Percentiles rank a stretch among this genome's conserved stretches.
These are phyloP conservation scores for Nemania sp. DNA, from an alignment of 2,329 filamentous ascomycete species.

Conservation along the genomic window DNA sequence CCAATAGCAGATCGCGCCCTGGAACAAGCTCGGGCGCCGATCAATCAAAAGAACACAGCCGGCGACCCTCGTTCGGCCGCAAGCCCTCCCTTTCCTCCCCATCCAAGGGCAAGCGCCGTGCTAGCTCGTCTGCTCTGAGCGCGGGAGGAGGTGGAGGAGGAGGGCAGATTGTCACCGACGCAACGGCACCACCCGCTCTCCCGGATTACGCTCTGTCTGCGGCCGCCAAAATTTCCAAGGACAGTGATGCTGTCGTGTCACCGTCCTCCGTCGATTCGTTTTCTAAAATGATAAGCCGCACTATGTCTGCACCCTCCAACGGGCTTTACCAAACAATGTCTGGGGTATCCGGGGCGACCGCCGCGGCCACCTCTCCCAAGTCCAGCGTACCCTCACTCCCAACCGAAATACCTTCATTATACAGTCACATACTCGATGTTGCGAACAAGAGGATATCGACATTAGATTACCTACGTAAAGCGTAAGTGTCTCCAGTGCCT, in stretches of 20 bases:
- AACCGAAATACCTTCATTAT: constrained; percentile 62
- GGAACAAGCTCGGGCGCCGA: constrained; percentile 55
- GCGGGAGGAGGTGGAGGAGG: constrained; percentile 52
- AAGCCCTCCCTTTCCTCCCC: constrained; percentile 64
- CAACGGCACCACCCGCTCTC: constrained; percentile 63
- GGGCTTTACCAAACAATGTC: constrained; percentile 38
- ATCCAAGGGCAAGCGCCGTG: constrained; percentile 54
- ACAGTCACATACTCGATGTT: constrained; percentile 81
- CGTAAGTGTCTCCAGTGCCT: constrained; percentile 68
- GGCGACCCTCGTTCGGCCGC: constrained; percentile 66
- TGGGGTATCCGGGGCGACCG: constrained; percentile 47
- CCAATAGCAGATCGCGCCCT: constrained; percentile 50
- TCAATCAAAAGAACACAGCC: constrained; percentile 53
- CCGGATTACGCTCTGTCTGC: constrained; percentile 66
- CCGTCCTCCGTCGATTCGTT: constrained; percentile 55
- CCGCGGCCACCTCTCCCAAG: constrained; percentile 44
- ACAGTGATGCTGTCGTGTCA: constrained; percentile 50
- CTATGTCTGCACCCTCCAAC: constrained; percentile 49
- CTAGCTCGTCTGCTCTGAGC: constrained; percentile 57
- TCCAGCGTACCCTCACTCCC: constrained; percentile 51
- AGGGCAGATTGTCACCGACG: constrained; percentile 56
- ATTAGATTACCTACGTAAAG: constrained; percentile 90
- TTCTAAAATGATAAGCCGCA: constrained; percentile 60
- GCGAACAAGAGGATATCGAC: constrained; percentile 94
- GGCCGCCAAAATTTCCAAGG: constrained; percentile 56